A percentile compares a stretch with the other conserved stretches of the same genome.
phyloP scores from a whole-genome alignment of 352 stramenopile genomes.

The Globisporangium splendens region DNA sequence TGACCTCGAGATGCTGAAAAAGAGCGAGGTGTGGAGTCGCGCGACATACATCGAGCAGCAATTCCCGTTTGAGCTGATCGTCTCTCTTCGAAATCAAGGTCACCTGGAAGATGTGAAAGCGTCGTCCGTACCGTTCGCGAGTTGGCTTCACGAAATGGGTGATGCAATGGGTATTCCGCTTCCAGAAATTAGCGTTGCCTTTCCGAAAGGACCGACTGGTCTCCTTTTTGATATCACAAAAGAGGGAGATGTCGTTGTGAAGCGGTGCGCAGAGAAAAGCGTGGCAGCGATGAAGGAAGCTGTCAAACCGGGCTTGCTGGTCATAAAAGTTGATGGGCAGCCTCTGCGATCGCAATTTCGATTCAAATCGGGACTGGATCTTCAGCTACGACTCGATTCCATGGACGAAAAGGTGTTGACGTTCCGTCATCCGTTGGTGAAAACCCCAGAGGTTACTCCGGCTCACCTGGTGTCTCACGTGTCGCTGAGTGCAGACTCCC shows the following conservation, averaged over 20 bases:
- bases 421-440: slow-evolving; percentile 71
- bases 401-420: slow-evolving; percentile 59
- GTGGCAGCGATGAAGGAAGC: slow-evolving; percentile 57
- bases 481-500: slow-evolving; percentile 46
- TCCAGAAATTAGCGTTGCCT: slow-evolving; percentile 76
- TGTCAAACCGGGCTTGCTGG: slow-evolving; percentile 65
- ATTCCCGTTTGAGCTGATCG: slow-evolving; percentile 69
- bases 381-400: slow-evolving; percentile 50
- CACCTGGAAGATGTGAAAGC: slow-evolving; percentile 36
- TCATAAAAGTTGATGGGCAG: slow-evolving; percentile 72
- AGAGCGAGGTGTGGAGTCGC: slow-evolving; percentile 50
- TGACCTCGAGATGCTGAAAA: slow-evolving; percentile 58
- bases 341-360: slow-evolving; percentile 43
- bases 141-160: slow-evolving; percentile 58
- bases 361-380: slow-evolving; percentile 47
- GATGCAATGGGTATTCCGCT: slow-evolving; percentile 76
- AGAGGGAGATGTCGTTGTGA: slow-evolving; percentile 40
- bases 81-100: slow-evolving; percentile 76
- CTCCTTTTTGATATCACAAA: slow-evolving; percentile 49
- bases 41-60: slow-evolving; percentile 61
- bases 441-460: slow-evolving; percentile 53
- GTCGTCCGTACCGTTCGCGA: slow-evolving; percentile 41
- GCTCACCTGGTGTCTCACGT: slow-evolving; percentile 44
- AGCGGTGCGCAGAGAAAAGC: slow-evolving; percentile 43
- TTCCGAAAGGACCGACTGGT: slow-evolving; percentile 60